A percentile compares a stretch with the other conserved stretches of the same genome.
phyloP scores from a whole-genome alignment of 331 rosid genomes.

The Malus hybrid region DNA sequence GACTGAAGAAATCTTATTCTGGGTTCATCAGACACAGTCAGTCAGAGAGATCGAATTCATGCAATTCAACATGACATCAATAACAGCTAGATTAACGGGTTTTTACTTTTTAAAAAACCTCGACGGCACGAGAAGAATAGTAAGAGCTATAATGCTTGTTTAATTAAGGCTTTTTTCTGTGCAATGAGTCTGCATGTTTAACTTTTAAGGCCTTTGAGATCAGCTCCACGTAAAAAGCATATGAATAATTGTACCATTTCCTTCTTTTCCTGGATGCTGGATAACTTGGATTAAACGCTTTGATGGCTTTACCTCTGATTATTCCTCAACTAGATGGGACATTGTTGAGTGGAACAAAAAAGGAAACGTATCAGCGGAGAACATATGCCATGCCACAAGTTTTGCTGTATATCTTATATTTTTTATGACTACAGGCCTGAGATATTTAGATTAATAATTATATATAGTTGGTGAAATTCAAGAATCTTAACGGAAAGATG shows the following conservation, averaged over 20 bases:
- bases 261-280: conserved; percentile 3
- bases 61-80: neutral
- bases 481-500: neutral
- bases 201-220: neutral
- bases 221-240: conserved; percentile 27
- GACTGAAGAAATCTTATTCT: neutral
- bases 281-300: neutral
- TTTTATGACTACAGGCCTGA: neutral
- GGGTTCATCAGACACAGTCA: neutral
- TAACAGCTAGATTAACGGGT: neutral
- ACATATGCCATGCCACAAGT: neutral
- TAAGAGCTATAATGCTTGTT: too few relatives aligned
- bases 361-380: neutral
- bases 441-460: neutral
- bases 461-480: neutral
- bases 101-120: neutral
- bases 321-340: conserved; percentile 29
- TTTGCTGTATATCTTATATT: neutral
- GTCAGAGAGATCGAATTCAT: neutral
- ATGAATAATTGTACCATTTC: conserved; percentile 5
- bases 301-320: conserved; percentile 32
- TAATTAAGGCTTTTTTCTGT: neutral
- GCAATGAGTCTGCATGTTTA: neutral
- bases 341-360: conserved; percentile 17
- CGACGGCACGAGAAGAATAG: neutral